phyloP scores from a whole-genome alignment of 805 yeast species.

The Saccharomyces mikatae region DNA sequence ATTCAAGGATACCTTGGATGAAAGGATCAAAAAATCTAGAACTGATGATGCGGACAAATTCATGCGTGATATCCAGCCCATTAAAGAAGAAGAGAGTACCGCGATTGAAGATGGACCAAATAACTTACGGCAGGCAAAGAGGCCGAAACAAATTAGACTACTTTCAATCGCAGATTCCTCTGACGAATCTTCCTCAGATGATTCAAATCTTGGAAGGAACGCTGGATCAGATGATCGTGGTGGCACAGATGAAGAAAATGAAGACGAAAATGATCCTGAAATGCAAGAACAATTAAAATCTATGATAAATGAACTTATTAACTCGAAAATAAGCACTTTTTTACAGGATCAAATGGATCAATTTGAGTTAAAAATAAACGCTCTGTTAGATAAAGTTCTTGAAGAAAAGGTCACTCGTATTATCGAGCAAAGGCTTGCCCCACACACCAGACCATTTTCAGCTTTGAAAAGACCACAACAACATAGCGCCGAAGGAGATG shows the following conservation, averaged over 20 bases:
- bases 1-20: constrained; percentile 17
- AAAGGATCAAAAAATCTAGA: constrained; percentile 14
- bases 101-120: constrained; percentile 6
- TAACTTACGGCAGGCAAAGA: not conserved
- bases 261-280: constrained; percentile 7
- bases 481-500: constrained; percentile 1
- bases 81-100: constrained; percentile 7
- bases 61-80: not conserved
- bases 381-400: constrained; percentile 10
- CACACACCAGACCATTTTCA: not conserved
- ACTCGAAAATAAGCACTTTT: constrained; percentile 14
- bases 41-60: not conserved
- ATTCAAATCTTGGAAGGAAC: not conserved
- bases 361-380: constrained; percentile 8
- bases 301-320: constrained; percentile 23
- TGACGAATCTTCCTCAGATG: not conserved
- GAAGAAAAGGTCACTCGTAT: constrained; percentile 7
- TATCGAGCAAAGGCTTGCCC: not conserved
- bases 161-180: constrained; percentile 3
- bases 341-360: constrained; percentile 13
- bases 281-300: constrained; percentile 23
- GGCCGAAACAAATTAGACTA: not conserved
- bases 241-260: constrained; percentile 10
- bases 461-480: not conserved
- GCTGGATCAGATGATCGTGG: not conserved